These are phyloP conservation scores for Rhododendron kiyosumense DNA, from an alignment of 148 eudicot species.

Conservation along the genomic window DNA sequence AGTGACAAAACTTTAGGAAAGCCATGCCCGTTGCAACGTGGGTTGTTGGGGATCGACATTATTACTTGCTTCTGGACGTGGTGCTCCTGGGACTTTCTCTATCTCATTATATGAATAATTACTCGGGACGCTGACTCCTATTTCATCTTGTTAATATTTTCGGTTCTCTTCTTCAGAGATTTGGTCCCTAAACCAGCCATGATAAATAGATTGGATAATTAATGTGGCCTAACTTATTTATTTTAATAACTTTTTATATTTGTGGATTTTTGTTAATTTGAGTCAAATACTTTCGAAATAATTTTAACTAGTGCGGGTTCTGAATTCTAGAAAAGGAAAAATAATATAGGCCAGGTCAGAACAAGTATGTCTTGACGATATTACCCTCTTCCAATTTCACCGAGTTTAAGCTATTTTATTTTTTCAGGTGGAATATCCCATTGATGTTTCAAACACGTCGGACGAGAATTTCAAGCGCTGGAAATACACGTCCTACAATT, in stretches of 20 bases:
- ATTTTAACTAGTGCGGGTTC: too few relatives aligned
- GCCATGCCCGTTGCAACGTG: neutral
- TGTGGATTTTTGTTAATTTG: too few relatives aligned
- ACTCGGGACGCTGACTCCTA: neutral
- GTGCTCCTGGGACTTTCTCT: too few relatives aligned
- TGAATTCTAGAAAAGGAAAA: too few relatives aligned
- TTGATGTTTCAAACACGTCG: slow-evolving; percentile 28
- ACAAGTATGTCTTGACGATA: too few relatives aligned
- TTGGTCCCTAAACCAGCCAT: neutral
- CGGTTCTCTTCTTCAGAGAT: neutral
- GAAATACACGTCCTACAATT: slow-evolving; percentile 27
- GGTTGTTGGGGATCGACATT: too few relatives aligned
- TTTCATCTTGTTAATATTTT: neutral
- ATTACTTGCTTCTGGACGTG: too few relatives aligned
- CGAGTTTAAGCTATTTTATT: slow-evolving; percentile 23
- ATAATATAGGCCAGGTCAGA: too few relatives aligned
- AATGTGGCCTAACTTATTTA: neutral
- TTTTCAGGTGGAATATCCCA: slow-evolving; percentile 27
- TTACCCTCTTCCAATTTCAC: slow-evolving; percentile 29
- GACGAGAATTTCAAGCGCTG: slow-evolving; percentile 30
- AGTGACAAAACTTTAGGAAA: slow-evolving; percentile 9
- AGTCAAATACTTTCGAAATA: too few relatives aligned
- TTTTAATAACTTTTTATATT: too few relatives aligned
- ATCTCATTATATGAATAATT: too few relatives aligned
- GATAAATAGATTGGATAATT: neutral